These are phyloP conservation scores for Flaveria floridana DNA, from an alignment of 140 eudicot genomes.

Conservation along the genomic window DNA sequence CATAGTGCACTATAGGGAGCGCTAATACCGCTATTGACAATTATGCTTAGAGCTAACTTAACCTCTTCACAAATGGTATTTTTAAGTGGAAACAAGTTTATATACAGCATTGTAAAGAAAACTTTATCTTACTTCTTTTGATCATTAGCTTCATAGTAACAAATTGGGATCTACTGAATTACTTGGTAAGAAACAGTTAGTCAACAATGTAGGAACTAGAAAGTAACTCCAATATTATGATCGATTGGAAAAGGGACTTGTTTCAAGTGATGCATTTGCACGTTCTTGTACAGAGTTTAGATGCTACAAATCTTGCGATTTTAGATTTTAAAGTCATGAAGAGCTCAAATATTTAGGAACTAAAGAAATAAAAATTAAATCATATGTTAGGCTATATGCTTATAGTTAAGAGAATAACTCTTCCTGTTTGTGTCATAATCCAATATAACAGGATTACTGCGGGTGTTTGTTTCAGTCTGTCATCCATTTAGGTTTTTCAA, in stretches of 20 bases:
- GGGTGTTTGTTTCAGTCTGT: not conserved
- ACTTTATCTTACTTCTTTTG: not conserved
- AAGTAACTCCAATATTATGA: not conserved
- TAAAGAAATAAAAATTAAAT: not conserved
- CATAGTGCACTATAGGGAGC: too few species aligned
- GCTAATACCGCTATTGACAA: too few species aligned
- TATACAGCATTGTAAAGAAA: not conserved
- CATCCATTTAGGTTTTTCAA: not conserved
- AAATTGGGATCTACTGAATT: not conserved
- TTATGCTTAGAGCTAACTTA: not conserved
- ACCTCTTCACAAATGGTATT: not conserved
- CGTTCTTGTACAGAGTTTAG: not conserved
- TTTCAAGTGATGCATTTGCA: not conserved
- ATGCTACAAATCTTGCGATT: constrained; percentile 13
- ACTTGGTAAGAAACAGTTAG: not conserved
- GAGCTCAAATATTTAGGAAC: not conserved
- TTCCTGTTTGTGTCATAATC: not conserved
- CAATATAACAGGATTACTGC: too few species aligned
- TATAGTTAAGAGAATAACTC: too few species aligned
- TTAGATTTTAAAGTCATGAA: constrained; percentile 15
- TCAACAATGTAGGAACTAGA: not conserved
- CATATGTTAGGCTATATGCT: too few species aligned
- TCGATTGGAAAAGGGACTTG: not conserved
- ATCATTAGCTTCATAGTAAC: not conserved
- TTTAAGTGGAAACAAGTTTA: not conserved